phyloP scores from a whole-genome alignment of 2,329 filamentous ascomycete genomes.

The Aspergillus pseudonomiae region DNA sequence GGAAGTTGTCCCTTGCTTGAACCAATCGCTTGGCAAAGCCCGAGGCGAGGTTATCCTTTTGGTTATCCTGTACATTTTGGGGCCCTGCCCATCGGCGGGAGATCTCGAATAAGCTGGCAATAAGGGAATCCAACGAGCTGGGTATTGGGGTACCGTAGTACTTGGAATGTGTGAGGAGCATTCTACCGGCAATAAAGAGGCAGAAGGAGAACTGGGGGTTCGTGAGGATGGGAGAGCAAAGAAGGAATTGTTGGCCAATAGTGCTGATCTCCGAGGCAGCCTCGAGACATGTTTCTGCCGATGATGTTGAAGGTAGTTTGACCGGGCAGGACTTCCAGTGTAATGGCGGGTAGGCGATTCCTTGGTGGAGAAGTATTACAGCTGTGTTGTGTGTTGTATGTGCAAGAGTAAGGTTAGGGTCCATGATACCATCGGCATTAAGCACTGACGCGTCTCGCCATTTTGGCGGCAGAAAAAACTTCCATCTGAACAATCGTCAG shows the following conservation, averaged over 20 bases:
- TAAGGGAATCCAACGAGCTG: slow-evolving; percentile 36
- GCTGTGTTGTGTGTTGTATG: slow-evolving; percentile 56
- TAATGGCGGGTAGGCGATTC: slow-evolving; percentile 45
- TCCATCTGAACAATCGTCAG: slow-evolving; percentile 19
- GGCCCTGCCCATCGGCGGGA: slow-evolving; percentile 42
- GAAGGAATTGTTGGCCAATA: slow-evolving; percentile 50
- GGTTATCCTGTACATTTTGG: neutral
- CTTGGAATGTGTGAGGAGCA: slow-evolving; percentile 44
- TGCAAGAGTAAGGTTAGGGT: slow-evolving; percentile 54
- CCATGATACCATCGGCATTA: slow-evolving; percentile 43
- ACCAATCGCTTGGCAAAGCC: slow-evolving; percentile 25
- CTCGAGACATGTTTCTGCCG: slow-evolving; percentile 53
- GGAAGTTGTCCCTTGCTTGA: slow-evolving; percentile 14
- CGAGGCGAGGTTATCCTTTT: slow-evolving; percentile 20
- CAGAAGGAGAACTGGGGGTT: slow-evolving; percentile 50
- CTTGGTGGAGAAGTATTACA: slow-evolving; percentile 53
- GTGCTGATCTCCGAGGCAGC: slow-evolving; percentile 50
- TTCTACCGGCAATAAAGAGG: slow-evolving; percentile 48
- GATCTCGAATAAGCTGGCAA: slow-evolving; percentile 40
- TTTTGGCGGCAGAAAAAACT: slow-evolving; percentile 32
- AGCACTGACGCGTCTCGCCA: slow-evolving; percentile 38
- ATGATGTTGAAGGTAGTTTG: slow-evolving; percentile 49
- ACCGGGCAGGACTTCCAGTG: slow-evolving; percentile 36
- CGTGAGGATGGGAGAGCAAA: slow-evolving; percentile 31
- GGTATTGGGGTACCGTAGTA: slow-evolving; percentile 35